phyloP scores from a whole-genome alignment of 495 filamentous ascomycete genomes.

The Aspergillus sclerotioniger region DNA sequence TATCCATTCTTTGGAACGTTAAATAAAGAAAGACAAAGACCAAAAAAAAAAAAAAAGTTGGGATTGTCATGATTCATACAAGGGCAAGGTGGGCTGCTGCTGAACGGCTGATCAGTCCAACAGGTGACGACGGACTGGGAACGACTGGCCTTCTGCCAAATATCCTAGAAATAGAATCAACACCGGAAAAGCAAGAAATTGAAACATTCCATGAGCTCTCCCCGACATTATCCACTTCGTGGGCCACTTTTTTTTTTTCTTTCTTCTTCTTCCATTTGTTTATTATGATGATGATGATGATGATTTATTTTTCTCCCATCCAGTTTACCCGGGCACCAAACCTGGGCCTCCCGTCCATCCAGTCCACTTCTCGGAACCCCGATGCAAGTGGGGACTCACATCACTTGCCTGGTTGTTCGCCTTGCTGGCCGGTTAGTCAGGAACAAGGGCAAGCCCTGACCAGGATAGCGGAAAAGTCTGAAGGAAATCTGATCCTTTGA shows the following conservation, averaged over 20 bases:
- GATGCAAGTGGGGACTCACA: conserved; percentile 24
- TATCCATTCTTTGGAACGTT: neutral
- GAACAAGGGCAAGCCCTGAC: conserved; percentile 16
- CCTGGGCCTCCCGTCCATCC: neutral
- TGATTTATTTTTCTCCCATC: neutral
- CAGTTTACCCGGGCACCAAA: neutral
- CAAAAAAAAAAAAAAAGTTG: neutral
- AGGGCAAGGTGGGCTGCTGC: neutral
- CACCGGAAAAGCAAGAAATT: neutral
- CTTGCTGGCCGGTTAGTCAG: conserved; percentile 19
- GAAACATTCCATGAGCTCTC: neutral
- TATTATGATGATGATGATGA: too few relatives aligned
- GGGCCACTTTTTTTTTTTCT: conserved; percentile 13
- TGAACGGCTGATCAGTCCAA: neutral
- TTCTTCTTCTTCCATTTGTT: conserved; percentile 1
- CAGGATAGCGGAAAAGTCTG: neutral
- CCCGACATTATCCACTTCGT: neutral
- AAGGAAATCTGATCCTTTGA: too few relatives aligned
- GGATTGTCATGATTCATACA: neutral
- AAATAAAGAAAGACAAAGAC: neutral
- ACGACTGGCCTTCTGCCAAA: neutral
- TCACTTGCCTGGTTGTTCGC: conserved; percentile 12
- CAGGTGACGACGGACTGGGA: neutral
- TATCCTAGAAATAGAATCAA: neutral
- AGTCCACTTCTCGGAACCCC: conserved; percentile 18